These are phyloP conservation scores for Asclepias syriaca DNA, from an alignment of 257 asterid species.

Conservation along the genomic window DNA sequence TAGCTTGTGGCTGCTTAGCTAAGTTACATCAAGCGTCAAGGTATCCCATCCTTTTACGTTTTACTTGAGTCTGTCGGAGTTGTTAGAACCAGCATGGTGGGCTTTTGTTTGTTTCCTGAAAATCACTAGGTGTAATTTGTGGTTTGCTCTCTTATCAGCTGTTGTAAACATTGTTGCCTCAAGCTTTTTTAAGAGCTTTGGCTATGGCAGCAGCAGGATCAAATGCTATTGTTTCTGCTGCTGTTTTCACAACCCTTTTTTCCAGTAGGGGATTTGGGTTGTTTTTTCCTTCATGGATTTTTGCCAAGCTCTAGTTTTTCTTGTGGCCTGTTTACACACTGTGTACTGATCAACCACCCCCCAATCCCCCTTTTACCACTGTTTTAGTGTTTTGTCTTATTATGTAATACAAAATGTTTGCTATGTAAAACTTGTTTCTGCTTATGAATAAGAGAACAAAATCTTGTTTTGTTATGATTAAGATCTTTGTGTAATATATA, in stretches of 20 bases:
- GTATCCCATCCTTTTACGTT: constrained; percentile 17
- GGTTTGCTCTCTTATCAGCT: constrained; percentile 45
- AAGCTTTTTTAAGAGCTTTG: constrained; percentile 37
- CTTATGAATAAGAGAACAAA: constrained; percentile 7
- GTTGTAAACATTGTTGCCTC: constrained; percentile 25
- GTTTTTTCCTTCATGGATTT: constrained; percentile 25
- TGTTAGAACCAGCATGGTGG: constrained; percentile 20
- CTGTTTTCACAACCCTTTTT: constrained; percentile 41
- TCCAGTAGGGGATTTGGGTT: constrained; percentile 25
- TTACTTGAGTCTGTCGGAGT: constrained; percentile 23
- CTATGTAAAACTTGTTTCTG: constrained; percentile 5
- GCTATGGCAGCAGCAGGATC: constrained; percentile 41
- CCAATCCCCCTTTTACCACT: too few species aligned
- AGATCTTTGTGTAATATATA: too few species aligned
- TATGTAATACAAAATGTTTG: constrained; percentile 4
- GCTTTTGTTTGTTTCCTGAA: constrained; percentile 14
- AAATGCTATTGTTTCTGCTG: constrained; percentile 24
- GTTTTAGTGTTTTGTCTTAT: background rate
- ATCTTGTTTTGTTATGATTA: background rate
- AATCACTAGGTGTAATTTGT: background rate
- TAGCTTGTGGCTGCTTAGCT: constrained; percentile 26
- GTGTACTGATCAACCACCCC: constrained; percentile 33
- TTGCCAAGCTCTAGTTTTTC: constrained; percentile 67
- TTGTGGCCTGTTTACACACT: constrained; percentile 41
- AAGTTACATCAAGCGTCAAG: constrained; percentile 12